Evolutionary conservation across 2,329 filamentous ascomycete genomes (phyloP).

Genomic region (Hymenoscyphus albidus): DNA sequence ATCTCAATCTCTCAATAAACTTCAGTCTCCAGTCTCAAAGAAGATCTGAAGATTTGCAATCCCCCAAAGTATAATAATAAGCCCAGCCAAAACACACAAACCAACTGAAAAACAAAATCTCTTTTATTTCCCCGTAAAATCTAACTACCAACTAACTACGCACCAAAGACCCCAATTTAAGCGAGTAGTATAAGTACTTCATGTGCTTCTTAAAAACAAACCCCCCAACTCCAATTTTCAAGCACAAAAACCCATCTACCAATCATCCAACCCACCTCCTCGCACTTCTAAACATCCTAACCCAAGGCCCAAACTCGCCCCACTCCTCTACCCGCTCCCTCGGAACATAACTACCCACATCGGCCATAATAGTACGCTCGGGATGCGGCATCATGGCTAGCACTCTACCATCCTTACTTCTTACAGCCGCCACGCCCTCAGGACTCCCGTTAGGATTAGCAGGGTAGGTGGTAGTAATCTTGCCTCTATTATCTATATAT

Average conservation of each 20-base stretch:
- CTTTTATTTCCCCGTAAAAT: too few species aligned
- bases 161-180: too few species aligned
- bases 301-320: conserved; percentile 70
- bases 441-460: conserved; percentile 77
- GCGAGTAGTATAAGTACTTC: too few species aligned
- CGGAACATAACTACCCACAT: conserved; percentile 64
- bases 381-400: conserved; percentile 74
- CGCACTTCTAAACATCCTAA: conserved; percentile 67
- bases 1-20: too few species aligned
- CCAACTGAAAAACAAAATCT: too few species aligned
- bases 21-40: too few species aligned
- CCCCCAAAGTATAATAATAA: too few species aligned
- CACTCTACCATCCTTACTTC: conserved; percentile 62
- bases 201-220: not conserved
- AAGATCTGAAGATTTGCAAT: too few species aligned
- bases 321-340: conserved; percentile 52
- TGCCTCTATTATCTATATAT: conserved; percentile 79
- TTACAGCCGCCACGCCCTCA: conserved; percentile 63
- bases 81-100: too few species aligned
- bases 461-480: conserved; percentile 78
- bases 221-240: not conserved
- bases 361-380: conserved; percentile 63
- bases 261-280: conserved; percentile 64
- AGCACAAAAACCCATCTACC: not conserved
- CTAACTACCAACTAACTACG: too few species aligned